Conservation (phyloP, 169 alveolate species). For the Plasmodium adleri region DNA sequence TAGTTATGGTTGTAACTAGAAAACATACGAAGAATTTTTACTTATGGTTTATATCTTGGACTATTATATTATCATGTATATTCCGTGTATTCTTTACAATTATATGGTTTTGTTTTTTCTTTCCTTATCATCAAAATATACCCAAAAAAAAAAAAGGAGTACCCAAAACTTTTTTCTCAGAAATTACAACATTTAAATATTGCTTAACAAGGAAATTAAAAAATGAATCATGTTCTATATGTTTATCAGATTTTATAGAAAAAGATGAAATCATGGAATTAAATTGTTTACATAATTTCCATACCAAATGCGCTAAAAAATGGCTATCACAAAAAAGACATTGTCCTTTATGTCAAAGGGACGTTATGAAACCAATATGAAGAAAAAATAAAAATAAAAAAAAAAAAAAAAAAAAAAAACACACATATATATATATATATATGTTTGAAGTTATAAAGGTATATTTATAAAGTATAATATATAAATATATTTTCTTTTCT, state of each 20-base stretch:
- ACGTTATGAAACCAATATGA: slow-evolving; percentile 46
- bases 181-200: slow-evolving; percentile 68
- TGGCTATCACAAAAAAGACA: slow-evolving; percentile 81
- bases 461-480: slow-evolving; percentile 6
- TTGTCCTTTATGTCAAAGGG: slow-evolving; percentile 84
- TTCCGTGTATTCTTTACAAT: slow-evolving; percentile 71
- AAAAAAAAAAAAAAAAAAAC: no score
- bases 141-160: slow-evolving; percentile 75
- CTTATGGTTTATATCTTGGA: slow-evolving; percentile 73
- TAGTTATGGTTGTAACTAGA: slow-evolving; percentile 71
- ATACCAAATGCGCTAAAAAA: slow-evolving; percentile 81
- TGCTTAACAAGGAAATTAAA: slow-evolving; percentile 54
- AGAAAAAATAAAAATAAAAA: background rate
- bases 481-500: background rate
- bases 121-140: slow-evolving; percentile 72
- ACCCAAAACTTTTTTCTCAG: slow-evolving; percentile 40
- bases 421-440: background rate
- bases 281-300: slow-evolving; percentile 82
- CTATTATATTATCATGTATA: slow-evolving; percentile 67
- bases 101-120: slow-evolving; percentile 72
- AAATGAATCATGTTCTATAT: slow-evolving; percentile 82
- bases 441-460: background rate
- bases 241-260: slow-evolving; percentile 81
- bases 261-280: slow-evolving; percentile 78
- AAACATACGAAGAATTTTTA: slow-evolving; percentile 62